These are phyloP conservation scores for Paramecium pentaurelia DNA, from an alignment of 73 alveolate species.

Conservation along the genomic window DNA sequence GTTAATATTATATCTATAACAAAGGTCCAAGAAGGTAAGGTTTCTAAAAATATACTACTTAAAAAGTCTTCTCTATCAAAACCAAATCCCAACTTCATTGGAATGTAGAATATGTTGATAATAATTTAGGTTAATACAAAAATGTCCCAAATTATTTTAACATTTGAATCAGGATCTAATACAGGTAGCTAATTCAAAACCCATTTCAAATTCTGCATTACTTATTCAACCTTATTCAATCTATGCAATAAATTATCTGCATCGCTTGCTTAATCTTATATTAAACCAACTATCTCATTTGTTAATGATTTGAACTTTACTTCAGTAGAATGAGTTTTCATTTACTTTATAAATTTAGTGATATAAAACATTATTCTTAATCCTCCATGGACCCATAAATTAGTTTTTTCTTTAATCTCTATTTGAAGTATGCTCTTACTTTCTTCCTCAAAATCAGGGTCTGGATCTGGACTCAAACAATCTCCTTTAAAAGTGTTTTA, in stretches of 20 bases:
- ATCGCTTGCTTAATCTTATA: conserved; percentile 21
- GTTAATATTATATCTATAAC: conserved; percentile 26
- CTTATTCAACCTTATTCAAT: not conserved
- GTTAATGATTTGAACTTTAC: not conserved
- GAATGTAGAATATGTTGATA: conserved; percentile 26
- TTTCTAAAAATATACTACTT: not conserved
- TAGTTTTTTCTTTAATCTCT: not conserved
- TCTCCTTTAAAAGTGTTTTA: not conserved
- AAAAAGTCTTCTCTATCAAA: not conserved
- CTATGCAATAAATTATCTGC: not conserved
- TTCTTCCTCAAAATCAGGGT: not conserved
- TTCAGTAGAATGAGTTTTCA: conserved; percentile 1
- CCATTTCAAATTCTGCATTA: conserved; percentile 6
- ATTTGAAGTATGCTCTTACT: not conserved
- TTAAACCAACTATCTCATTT: not conserved
- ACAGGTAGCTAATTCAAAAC: not conserved
- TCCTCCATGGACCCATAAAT: conserved; percentile 41
- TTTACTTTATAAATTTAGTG: not conserved
- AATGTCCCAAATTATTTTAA: conserved; percentile 21
- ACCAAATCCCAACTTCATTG: conserved; percentile 39
- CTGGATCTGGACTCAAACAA: not conserved
- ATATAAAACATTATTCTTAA: conserved; percentile 34
- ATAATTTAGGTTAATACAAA: not conserved
- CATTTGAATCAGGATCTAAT: not conserved
- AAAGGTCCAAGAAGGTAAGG: conserved; percentile 42